Conservation (phyloP, 2,329 filamentous ascomycete genomes). For the Microdochium paspali region DNA sequence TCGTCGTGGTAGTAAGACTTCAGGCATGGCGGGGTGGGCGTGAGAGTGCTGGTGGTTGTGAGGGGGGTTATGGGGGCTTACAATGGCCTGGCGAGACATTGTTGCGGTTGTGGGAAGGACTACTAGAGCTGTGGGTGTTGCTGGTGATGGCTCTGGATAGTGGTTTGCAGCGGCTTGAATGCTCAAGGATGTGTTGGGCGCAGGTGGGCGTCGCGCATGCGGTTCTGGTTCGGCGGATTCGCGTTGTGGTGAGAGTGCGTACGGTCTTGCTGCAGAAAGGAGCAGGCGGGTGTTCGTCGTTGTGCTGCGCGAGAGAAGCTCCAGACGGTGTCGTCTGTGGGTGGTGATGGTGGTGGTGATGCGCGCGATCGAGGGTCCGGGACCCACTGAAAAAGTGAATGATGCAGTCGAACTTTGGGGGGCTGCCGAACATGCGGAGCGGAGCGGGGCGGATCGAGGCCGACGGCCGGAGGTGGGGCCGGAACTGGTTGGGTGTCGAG, state of each 20-base stretch:
- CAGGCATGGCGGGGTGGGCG: not conserved
- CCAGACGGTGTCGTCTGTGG: not conserved
- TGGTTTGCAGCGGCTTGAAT: no score
- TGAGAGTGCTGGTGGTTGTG: no score
- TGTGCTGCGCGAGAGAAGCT: not conserved
- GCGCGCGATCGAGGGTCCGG: not conserved
- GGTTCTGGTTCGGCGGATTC: no score
- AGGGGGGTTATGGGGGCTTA: not conserved
- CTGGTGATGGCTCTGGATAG: no score
- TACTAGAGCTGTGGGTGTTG: conserved; percentile 1
- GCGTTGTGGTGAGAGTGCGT: no score
- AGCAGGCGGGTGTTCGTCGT: not conserved
- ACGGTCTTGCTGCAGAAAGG: no score
- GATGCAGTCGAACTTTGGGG: not conserved
- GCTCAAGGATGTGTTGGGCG: no score
- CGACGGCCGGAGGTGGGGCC: not conserved
- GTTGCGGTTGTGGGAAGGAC: conserved; percentile 3
- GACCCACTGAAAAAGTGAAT: not conserved
- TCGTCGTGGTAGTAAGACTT: no score
- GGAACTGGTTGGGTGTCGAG: no score
- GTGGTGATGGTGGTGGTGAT: not conserved
- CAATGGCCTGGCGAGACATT: conserved; percentile 1
- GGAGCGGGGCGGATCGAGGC: not conserved
- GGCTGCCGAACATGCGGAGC: not conserved
- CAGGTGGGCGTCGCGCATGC: no score